A percentile compares a stretch with the other conserved stretches of the same genome.
Conservation (phyloP, 2,329 filamentous ascomycete genomes). For the Neonectria ditissima region DNA sequence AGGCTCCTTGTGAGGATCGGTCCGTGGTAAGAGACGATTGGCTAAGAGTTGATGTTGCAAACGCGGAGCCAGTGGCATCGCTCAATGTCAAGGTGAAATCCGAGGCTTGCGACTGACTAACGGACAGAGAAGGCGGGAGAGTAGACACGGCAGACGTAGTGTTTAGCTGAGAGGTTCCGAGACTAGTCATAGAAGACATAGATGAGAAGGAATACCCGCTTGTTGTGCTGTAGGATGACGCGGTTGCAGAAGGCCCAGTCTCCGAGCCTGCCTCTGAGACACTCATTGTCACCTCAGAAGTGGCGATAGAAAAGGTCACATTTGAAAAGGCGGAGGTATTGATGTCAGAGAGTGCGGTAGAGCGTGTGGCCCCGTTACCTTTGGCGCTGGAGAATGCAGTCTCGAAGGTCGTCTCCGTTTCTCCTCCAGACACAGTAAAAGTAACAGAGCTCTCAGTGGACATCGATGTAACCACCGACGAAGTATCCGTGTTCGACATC, state of each 20-base stretch:
- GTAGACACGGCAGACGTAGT: neutral
- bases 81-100: neutral
- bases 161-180: neutral
- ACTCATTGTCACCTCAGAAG: neutral
- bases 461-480: neutral
- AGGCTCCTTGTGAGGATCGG: neutral
- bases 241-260: neutral
- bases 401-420: neutral
- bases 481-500: neutral
- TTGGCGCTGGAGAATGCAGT: constrained; percentile 7
- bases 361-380: constrained; percentile 6
- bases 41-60: neutral
- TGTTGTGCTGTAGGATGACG: neutral
- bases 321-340: too few relatives aligned
- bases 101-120: neutral
- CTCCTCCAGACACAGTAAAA: neutral
- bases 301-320: neutral
- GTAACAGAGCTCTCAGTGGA: neutral
- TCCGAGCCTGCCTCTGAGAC: neutral
- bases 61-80: neutral
- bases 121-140: neutral
- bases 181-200: neutral
- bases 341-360: neutral
- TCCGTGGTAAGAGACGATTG: neutral
- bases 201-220: neutral